Conservation (phyloP, 345 rosid genomes). For the Eucalyptus erythrocorys region DNA sequence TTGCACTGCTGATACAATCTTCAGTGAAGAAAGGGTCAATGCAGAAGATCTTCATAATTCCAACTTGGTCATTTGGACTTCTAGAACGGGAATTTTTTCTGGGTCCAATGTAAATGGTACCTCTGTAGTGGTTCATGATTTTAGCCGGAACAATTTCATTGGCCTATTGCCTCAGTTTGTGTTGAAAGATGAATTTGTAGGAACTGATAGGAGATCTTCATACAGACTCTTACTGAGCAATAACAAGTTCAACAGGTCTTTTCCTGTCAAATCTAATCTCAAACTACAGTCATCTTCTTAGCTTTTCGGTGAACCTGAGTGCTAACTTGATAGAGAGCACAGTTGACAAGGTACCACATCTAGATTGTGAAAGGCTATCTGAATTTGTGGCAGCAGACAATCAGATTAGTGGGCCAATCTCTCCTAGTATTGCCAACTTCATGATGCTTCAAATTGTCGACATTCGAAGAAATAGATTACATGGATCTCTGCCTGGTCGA, state of each 20-base stretch:
- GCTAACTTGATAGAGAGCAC: slow-evolving; percentile 23
- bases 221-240: slow-evolving; percentile 38
- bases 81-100: slow-evolving; percentile 1
- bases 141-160: slow-evolving; percentile 35
- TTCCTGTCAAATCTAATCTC: slow-evolving; percentile 16
- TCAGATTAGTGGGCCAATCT: slow-evolving; percentile 25
- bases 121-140: slow-evolving; percentile 31
- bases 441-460: slow-evolving; percentile 28
- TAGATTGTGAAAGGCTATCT: slow-evolving; percentile 11
- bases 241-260: slow-evolving; percentile 30
- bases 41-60: slow-evolving; percentile 12
- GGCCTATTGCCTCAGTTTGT: slow-evolving; percentile 35
- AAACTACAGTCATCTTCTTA: slow-evolving; percentile 15
- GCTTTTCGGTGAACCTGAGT: slow-evolving; percentile 38
- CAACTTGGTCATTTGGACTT: slow-evolving; percentile 16
- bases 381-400: slow-evolving; percentile 41
- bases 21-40: slow-evolving; percentile 1
- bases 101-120: background rate
- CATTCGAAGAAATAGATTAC: slow-evolving; percentile 28
- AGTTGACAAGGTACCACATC: slow-evolving; percentile 6
- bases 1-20: slow-evolving; percentile 11
- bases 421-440: slow-evolving; percentile 20
- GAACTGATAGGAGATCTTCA: background rate
- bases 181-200: slow-evolving; percentile 17
- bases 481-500: slow-evolving; percentile 29